Evolutionary conservation across 1,284 basidiomycete genomes (phyloP).

Genomic region (Prillingera fragicola): DNA sequence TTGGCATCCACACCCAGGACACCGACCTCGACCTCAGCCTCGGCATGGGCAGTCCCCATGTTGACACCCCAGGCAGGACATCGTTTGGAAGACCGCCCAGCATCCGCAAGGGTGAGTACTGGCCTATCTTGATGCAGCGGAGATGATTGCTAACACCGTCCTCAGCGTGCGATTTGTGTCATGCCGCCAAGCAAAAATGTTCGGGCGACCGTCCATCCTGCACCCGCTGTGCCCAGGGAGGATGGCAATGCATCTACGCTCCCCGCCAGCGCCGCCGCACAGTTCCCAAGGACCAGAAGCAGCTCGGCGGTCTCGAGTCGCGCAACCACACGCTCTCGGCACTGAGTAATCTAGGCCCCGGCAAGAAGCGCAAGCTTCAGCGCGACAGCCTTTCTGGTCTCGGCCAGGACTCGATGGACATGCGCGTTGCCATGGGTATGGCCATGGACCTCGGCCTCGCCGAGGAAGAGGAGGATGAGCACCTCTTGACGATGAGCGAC

Average conservation of each 20-base stretch:
- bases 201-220: constrained; percentile 46
- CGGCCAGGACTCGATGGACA: constrained; percentile 34
- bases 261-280: constrained; percentile 45
- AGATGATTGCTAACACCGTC: not conserved
- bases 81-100: constrained; percentile 36
- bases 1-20: constrained; percentile 11
- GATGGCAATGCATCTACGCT: constrained; percentile 45
- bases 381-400: constrained; percentile 22
- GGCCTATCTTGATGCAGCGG: not conserved
- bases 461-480: constrained; percentile 42
- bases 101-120: constrained; percentile 38
- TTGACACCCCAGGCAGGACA: constrained; percentile 4
- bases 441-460: constrained; percentile 43
- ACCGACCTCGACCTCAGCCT: constrained; percentile 30
- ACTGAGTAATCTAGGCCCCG: not conserved
- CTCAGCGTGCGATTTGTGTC: constrained; percentile 46
- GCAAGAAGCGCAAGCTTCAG: constrained; percentile 43
- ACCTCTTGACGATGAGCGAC: constrained; percentile 39
- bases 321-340: not conserved
- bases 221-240: constrained; percentile 41
- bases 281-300: constrained; percentile 42
- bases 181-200: constrained; percentile 47
- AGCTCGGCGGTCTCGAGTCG: constrained; percentile 16
- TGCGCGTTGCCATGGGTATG: constrained; percentile 45
- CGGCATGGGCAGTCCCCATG: constrained; percentile 13